Percentiles rank a stretch among this genome's conserved stretches.
These are phyloP conservation scores for Kockiozyma suomiensis DNA, from an alignment of 805 yeast species.

Conservation along the genomic window DNA sequence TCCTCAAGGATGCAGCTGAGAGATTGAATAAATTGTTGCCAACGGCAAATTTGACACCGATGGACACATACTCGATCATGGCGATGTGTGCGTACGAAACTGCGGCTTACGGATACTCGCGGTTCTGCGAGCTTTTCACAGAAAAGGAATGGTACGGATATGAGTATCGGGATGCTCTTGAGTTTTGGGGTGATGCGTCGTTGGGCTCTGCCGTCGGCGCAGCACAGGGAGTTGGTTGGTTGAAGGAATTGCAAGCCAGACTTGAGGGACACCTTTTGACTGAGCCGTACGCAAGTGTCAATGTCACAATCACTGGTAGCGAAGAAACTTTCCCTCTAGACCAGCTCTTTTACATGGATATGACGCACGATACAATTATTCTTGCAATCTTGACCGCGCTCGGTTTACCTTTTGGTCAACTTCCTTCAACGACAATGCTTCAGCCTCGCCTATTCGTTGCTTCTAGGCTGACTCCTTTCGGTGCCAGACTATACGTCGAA, in stretches of 20 bases:
- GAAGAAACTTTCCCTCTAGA: constrained; percentile 46
- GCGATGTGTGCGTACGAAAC: constrained; percentile 74
- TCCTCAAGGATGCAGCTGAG: constrained; percentile 56
- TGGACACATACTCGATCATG: constrained; percentile 58
- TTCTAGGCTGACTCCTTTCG: constrained; percentile 48
- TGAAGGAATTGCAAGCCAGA: constrained; percentile 48
- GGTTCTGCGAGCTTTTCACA: constrained; percentile 69
- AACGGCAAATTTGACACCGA: constrained; percentile 48
- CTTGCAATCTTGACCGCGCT: constrained; percentile 64
- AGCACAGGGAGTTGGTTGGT: constrained; percentile 63
- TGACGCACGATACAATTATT: constrained; percentile 75
- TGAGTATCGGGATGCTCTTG: constrained; percentile 62
- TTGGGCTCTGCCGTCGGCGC: constrained; percentile 62
- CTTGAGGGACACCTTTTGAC: constrained; percentile 53
- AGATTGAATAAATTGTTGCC: constrained; percentile 60
- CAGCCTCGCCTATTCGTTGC: constrained; percentile 46
- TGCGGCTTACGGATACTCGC: constrained; percentile 67
- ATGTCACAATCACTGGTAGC: constrained; percentile 45
- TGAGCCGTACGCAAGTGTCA: constrained; percentile 54
- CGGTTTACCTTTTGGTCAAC: constrained; percentile 51
- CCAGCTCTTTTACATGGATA: constrained; percentile 63
- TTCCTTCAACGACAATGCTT: constrained; percentile 51
- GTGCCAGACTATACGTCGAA: constrained; percentile 47
- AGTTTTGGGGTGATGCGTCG: constrained; percentile 63
- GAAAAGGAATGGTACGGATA: constrained; percentile 65